These are phyloP conservation scores for Eucalyptus grandis DNA, from an alignment of 345 rosid genomes.

Conservation along the genomic window DNA sequence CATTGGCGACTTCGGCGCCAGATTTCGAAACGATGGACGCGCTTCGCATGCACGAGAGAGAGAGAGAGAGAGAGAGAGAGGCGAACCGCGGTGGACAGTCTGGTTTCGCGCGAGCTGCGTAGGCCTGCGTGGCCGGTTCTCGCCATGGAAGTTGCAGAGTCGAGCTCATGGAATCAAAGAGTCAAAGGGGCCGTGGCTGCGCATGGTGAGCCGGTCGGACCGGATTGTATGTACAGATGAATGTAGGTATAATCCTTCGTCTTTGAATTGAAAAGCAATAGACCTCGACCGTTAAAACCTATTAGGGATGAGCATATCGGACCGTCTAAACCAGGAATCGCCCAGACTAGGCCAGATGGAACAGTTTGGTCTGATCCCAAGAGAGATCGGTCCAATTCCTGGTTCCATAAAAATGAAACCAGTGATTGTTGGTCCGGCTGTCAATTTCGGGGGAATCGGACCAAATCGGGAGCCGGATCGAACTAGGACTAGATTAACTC, in stretches of 20 bases:
- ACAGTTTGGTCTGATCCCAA: accelerated
- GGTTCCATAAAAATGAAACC: accelerated
- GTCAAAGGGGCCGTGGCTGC: background rate
- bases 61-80: background rate
- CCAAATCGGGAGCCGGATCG: accelerated
- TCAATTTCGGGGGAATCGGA: no score
- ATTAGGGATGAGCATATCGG: no score
- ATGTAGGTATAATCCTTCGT: background rate
- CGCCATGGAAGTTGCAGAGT: background rate
- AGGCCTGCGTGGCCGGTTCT: background rate
- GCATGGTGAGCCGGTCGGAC: background rate
- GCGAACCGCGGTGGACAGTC: background rate
- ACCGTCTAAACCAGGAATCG: accelerated
- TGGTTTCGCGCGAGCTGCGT: background rate
- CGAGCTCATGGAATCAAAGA: background rate
- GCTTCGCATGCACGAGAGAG: background rate
- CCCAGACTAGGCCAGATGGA: accelerated
- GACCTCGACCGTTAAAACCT: background rate
- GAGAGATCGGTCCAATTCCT: accelerated
- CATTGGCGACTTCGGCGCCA: background rate
- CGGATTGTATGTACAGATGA: background rate
- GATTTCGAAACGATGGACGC: background rate
- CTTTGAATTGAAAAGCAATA: background rate
- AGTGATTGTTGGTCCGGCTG: accelerated
- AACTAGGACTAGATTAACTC: accelerated